Conservation (phyloP, 768 basidiomycete genomes). For the Boletellus ananas region DNA sequence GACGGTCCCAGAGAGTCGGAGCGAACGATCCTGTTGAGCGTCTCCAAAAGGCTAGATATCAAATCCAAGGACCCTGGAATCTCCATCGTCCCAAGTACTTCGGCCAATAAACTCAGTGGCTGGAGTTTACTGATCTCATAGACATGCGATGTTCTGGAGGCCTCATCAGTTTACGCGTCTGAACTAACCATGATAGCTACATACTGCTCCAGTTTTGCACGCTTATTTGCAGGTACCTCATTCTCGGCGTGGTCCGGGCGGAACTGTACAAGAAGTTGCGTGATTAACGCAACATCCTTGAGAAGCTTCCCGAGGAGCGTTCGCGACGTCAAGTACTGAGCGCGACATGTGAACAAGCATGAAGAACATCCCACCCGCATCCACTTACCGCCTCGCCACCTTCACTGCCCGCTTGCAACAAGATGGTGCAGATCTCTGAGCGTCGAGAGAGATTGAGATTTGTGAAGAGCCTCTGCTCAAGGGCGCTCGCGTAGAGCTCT, state of each 20-base stretch:
- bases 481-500: conserved; percentile 37
- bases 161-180: not conserved
- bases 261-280: conserved; percentile 47
- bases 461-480: conserved; percentile 56
- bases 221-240: conserved; percentile 56
- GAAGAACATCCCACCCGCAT: not conserved
- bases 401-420: conserved; percentile 52
- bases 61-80: conserved; percentile 71
- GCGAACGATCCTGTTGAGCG: conserved; percentile 62
- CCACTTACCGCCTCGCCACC: conserved; percentile 47
- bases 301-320: conserved; percentile 47
- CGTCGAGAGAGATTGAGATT: conserved; percentile 51
- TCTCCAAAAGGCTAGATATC: conserved; percentile 67
- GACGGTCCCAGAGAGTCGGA: conserved; percentile 49
- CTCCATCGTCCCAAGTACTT: conserved; percentile 61
- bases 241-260: conserved; percentile 42
- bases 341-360: not conserved
- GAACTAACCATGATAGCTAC: conserved; percentile 33
- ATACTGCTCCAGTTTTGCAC: conserved; percentile 57
- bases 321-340: conserved; percentile 46
- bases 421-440: conserved; percentile 47
- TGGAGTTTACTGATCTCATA: conserved; percentile 40
- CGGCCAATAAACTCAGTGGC: conserved; percentile 57
- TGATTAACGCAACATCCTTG: conserved; percentile 48
- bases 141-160: conserved; percentile 16